Percentiles rank a stretch among this genome's conserved stretches.
Conservation (phyloP, 2,329 filamentous ascomycete genomes). For the Neopestalotiopsis clavispora region DNA sequence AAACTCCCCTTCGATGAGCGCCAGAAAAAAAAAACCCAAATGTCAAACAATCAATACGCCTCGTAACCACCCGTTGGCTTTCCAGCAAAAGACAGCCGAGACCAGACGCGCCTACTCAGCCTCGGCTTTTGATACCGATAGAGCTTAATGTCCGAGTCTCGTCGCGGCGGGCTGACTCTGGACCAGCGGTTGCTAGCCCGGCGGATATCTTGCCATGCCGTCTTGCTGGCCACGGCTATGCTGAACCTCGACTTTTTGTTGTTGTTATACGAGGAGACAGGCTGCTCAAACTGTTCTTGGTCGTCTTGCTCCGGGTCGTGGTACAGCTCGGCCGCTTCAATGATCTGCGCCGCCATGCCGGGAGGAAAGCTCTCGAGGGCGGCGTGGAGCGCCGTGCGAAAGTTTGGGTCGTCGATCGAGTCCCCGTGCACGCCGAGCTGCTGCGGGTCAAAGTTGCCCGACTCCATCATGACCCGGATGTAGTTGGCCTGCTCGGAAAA, state of each 20-base stretch:
- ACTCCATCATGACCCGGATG: conserved; percentile 11
- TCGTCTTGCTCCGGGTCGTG: neutral
- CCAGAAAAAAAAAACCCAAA: neutral
- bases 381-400: conserved; percentile 8
- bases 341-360: conserved; percentile 4
- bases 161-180: neutral
- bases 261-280: neutral
- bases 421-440: neutral
- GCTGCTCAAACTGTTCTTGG: neutral
- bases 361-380: conserved; percentile 11
- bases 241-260: conserved; percentile 1
- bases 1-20: neutral
- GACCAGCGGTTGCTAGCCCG: conserved; percentile 11
- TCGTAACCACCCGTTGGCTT: neutral
- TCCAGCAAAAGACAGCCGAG: neutral
- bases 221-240: neutral
- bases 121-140: conserved; percentile 1
- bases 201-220: conserved; percentile 8
- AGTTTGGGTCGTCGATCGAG: neutral
- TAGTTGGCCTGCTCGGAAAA: conserved; percentile 11
- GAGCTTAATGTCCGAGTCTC: neutral
- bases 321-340: neutral
- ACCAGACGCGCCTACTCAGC: conserved; percentile 1
- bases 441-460: conserved; percentile 9
- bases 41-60: neutral